Evolutionary conservation across 2,329 filamentous ascomycete genomes (phyloP), one percentile per base, ranked within the genome.

Genomic region (Arthroderma sp.): DNA sequence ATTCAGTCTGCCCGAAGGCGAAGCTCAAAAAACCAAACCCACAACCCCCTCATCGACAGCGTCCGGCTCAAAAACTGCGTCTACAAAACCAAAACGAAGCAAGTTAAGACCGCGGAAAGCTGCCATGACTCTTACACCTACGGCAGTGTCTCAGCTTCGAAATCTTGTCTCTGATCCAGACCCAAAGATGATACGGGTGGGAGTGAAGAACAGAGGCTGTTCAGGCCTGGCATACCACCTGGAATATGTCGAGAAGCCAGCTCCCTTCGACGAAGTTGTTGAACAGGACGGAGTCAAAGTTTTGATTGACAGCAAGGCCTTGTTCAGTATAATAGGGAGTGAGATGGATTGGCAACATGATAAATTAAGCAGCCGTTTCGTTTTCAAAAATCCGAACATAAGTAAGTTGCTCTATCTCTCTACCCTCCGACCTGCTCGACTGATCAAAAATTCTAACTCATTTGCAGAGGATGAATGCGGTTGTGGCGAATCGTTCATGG

Each of bases 321-420:
- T 98, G 41, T 88, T 98, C 62, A 96, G 89, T 65, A 96, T 98
- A 44, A 95, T 98, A 56, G 91, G 91, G 4, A 94, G 84, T 59
- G 89, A 96, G 68, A 98, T 98, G 91, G 91, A 98, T 60, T 98
- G 89, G 88, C 74, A 89, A 7, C 88, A 96, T 66, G 91, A 96
- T 57, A 94, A 94, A 69, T 68, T 98, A 52, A 94, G 83, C 62
- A 77, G 88, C 65, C 75, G 85, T 52, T 98, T 98, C 64, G 80
- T 94, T 42, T 98, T 98, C 68, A 82, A 78, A 61, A 98, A 98
- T 63, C 91, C 91, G 2, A 98, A 98, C 59, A 96, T 96, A 61
- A 98, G 88, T 94, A 70, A 77, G 88, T 80, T 28, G 11, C 10
- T 28, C 22, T 38, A 9, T 40, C 40, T 36, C 22, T 29, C 15